Base-by-base conservation (phyloP, 805 yeast species). In the Ogataea nitratoaversa region DNA sequence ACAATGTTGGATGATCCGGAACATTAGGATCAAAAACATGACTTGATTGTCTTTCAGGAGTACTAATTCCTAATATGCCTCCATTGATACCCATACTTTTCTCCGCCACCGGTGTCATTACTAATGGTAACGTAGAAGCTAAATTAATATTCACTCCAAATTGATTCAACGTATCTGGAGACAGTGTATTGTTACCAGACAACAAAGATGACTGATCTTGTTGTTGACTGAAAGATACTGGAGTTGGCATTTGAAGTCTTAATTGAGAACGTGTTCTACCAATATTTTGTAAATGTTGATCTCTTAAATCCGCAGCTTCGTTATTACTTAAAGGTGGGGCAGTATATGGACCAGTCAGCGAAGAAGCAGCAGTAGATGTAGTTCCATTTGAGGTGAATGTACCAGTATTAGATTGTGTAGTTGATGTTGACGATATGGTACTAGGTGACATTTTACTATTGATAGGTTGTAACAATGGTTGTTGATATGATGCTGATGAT, bases 81-180 rank as follows among this genome's bases (percentile, higher is more conserved):
- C 44, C 46, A 11, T 38, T 46, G 5, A 35, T 19, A 19, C 37
- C 36, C 31, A 41, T 27, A 23, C 38, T 44, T 37, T 68, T 79
- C 49, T 85, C 95, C 2, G 86, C 73, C 4, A 84, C 78, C 2
- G 93, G 95, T 0, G 95, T 85, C 93, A 85, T 84, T 0, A 86
- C 76, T 50, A 79, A 65, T 1, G 86, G 79, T 3, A 74, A 57
- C 62, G 55, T 78, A 71, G 52, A 79, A 69, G 37, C 90, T 85
- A 68, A 80, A 79, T 53, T 84, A 85, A 57, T 83, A 79, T 32
- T 57, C 34, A 59, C 57, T 22, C 64, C 64, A 44, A 59, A 82
- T 72, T 57, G 62, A 33, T 56, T 57, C 40, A 48, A 31, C 36
- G 50, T 46, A 40, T 54, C 59, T 9, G 54, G 47, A 9, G 57